Base-by-base conservation (phyloP, 1,284 basidiomycete species). In the Melanopsichium pennsylvanicum region DNA sequence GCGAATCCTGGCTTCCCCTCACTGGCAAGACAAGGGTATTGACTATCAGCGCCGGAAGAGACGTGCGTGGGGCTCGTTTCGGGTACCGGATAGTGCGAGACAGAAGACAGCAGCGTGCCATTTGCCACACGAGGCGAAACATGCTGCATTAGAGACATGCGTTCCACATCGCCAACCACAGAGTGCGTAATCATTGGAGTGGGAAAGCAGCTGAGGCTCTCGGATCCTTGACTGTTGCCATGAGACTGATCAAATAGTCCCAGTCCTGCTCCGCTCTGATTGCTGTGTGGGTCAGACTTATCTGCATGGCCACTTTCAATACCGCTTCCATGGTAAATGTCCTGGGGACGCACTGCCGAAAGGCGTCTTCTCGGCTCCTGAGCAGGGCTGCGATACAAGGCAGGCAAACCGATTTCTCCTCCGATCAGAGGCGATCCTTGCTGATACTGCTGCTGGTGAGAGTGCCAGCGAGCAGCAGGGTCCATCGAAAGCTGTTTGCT, bases 401-500 rank as follows among this genome's bases (percentile, higher is more conserved):
- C 22, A 13, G 22, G 35, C 16, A 39, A 31, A 4, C 22, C 43
- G 7, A 25, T n/a, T 2, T 51, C 57, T 6, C 18, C 33, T 3
- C 37, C 40, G 11, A 51, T 11, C 37, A 62, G 18, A 1, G 47
- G 47, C 8, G 52, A 63, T 16, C 37, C 48, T 3, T 39, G 43
- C 21, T 51, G 58, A 16, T 54, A 27, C 12, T 39, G 36, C 5
- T 52, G 40, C 16, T 36, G 40, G n/a, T 50, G 47, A 12, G 44
- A 16, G 16, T 55, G 40, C 60, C 52, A 63, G 2, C 60, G 42
- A 12, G 19, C 25, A 5, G 19, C 52, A 31, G 48, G 34, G 18
- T 56, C 60, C 43, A 51, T 36, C 18, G 47, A 51, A 7, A 63
- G 42, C 36, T 50, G 60, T 13, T 48, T 11, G 32, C 26, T 61